phyloP scores from a whole-genome alignment of 805 yeast species.

The Pichia exigua region DNA sequence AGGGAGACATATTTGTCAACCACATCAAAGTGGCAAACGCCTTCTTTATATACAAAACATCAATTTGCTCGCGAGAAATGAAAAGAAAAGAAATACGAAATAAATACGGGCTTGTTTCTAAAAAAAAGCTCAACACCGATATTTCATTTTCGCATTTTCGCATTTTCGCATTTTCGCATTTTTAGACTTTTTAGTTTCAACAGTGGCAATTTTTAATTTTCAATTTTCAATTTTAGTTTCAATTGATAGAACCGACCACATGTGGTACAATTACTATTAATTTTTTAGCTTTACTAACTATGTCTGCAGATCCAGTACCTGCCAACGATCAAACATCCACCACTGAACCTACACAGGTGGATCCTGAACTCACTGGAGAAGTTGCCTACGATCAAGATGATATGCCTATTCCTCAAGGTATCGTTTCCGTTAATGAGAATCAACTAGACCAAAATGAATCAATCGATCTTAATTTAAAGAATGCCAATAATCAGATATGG shows the following conservation, averaged over 20 bases:
- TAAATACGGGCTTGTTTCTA: no score
- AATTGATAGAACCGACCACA: no score
- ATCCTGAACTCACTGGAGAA: constrained; percentile 13
- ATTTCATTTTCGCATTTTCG: no score
- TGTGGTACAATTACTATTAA: no score
- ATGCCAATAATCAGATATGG: constrained; percentile 75
- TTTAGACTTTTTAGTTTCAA: not conserved
- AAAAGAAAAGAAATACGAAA: no score
- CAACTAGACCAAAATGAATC: constrained; percentile 47
- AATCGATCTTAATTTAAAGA: constrained; percentile 63
- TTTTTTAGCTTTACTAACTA: not conserved
- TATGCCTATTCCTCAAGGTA: constrained; percentile 29
- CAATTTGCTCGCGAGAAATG: not conserved
- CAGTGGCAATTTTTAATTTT: not conserved
- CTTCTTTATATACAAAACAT: not conserved
- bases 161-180: not conserved
- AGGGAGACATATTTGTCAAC: no score
- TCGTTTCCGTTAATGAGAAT: constrained; percentile 28
- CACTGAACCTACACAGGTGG: not conserved
- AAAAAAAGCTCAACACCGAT: no score
- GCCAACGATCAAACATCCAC: not conserved
- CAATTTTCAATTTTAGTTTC: no score
- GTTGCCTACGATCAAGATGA: constrained; percentile 26
- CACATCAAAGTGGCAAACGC: not conserved
- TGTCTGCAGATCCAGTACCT: not conserved